Base-by-base conservation (phyloP, 1,139 yeast species). In the Pichia cactophila region DNA sequence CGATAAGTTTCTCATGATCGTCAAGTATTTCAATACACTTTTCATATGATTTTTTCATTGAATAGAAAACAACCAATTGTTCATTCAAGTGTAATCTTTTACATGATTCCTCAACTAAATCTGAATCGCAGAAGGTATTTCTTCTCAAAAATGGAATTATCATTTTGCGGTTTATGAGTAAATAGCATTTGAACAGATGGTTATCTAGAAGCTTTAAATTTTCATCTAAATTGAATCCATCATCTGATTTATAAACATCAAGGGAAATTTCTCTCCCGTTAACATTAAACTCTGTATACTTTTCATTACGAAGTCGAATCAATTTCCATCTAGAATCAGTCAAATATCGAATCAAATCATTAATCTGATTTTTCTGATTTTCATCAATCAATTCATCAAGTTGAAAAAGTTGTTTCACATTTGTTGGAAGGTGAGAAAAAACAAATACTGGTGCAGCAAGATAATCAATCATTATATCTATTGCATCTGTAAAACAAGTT, bases 81-180 rank as follows among this genome's bases (percentile, higher is more conserved):
- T 75, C 77, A 58, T 80, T 75, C 61, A 78, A 75, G 6, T 72
- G 70, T 9, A 75, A 70, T 35, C 71, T 68, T n/a, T 70, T 69
- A 36, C 90, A 73, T 49, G 78, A 73, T 6, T 69, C 65, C 48
- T 79, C 77, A 2, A 88, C 96, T 3, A 78, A 73, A 1, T 69
- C 69, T 2, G 84, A 74, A 59, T 84, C 83, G 68, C 97, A 88
- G 54, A 73, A 72, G 61, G 90, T 92, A 41, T 79, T 77, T 2
- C 89, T 73, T 47, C 97, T 71, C 8, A 92, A 73, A 35, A 92
- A 74, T 0, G 97, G 94, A 0, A 95, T 96, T 17, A 92, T 74
- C 61, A 92, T 72, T 58, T 83, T 77, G 0, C 89, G 87, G 50
- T 80, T 79, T 38, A 78, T 77, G 29, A 80, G 65, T 56, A 81